These are phyloP conservation scores for Orychophragmus violaceus DNA, from an alignment of 345 rosid genomes.

Conservation along the genomic window DNA sequence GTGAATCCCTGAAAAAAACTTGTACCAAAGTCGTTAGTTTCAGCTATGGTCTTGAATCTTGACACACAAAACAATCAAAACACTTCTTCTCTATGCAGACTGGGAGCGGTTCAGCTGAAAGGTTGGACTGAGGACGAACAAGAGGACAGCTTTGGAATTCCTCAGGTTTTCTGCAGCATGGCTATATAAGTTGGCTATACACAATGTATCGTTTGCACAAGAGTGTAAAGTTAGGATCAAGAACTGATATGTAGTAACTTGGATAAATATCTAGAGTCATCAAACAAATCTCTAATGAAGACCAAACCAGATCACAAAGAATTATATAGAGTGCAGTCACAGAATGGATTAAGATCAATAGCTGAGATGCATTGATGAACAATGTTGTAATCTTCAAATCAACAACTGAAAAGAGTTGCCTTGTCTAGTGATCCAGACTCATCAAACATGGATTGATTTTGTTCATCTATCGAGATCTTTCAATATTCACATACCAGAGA, in stretches of 20 bases:
- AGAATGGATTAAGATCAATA: not conserved
- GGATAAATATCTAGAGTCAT: not conserved
- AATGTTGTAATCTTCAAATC: not conserved
- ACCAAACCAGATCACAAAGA: too few relatives aligned
- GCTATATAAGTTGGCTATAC: not conserved
- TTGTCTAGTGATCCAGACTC: not conserved
- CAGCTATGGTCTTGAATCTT: not conserved
- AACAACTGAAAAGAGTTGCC: not conserved
- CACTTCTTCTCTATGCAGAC: slow-evolving; percentile 42
- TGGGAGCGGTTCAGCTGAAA: slow-evolving; percentile 17
- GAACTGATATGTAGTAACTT: not conserved
- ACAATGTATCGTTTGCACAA: not conserved
- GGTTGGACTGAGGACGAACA: not conserved
- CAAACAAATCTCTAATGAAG: too few relatives aligned
- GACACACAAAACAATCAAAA: not conserved
- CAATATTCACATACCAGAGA: not conserved
- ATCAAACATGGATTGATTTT: not conserved
- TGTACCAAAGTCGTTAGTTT: not conserved
- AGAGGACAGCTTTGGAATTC: not conserved
- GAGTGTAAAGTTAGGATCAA: slow-evolving; percentile 1
- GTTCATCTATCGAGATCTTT: not conserved
- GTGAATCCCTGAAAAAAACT: not conserved
- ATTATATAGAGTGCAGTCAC: too few relatives aligned
- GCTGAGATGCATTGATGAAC: not conserved
- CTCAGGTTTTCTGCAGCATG: too few relatives aligned